Conservation (phyloP, 306 rosid species). For the Vigna angularis region DNA sequence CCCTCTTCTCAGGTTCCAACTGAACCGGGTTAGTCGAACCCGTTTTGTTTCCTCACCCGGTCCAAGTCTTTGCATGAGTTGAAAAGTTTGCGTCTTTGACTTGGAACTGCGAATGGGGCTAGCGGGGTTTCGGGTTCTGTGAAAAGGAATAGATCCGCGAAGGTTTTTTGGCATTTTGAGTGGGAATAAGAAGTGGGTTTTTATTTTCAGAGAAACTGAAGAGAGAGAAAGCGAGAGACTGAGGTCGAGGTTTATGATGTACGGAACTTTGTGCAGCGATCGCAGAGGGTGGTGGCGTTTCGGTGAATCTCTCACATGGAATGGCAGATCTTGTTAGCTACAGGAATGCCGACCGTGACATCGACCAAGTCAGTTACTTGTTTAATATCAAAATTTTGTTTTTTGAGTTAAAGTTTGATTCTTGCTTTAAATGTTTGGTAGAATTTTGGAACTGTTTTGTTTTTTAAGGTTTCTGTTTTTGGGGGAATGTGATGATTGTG, state of each 20-base stretch:
- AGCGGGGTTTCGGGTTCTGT: constrained; percentile 54
- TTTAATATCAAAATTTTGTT: constrained; percentile 22
- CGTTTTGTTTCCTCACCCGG: constrained; percentile 15
- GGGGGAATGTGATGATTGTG: constrained; percentile 30
- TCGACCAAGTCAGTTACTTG: constrained; percentile 66
- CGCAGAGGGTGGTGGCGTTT: constrained; percentile 95
- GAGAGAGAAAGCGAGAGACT: constrained; percentile 36
- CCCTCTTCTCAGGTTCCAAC: constrained; percentile 5
- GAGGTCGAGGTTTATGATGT: constrained; percentile 80
- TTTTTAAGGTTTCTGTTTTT: neutral
- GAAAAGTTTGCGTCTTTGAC: constrained; percentile 54
- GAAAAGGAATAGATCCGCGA: constrained; percentile 65
- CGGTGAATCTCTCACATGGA: constrained; percentile 91
- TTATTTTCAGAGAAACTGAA: constrained; percentile 41
- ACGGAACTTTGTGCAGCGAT: constrained; percentile 86
- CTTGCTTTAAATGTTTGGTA: constrained; percentile 34
- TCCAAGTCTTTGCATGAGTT: constrained; percentile 59
- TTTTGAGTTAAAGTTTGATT: constrained; percentile 20
- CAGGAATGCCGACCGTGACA: constrained; percentile 97
- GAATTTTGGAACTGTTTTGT: constrained; percentile 17
- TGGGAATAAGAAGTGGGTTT: constrained; percentile 46
- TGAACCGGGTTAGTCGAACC: constrained; percentile 35
- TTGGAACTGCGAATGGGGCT: constrained; percentile 58
- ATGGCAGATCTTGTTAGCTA: constrained; percentile 99
- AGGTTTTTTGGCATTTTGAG: constrained; percentile 43